These are phyloP conservation scores for Aspergillus steynii DNA, from an alignment of 495 filamentous ascomycete species.

Conservation along the genomic window DNA sequence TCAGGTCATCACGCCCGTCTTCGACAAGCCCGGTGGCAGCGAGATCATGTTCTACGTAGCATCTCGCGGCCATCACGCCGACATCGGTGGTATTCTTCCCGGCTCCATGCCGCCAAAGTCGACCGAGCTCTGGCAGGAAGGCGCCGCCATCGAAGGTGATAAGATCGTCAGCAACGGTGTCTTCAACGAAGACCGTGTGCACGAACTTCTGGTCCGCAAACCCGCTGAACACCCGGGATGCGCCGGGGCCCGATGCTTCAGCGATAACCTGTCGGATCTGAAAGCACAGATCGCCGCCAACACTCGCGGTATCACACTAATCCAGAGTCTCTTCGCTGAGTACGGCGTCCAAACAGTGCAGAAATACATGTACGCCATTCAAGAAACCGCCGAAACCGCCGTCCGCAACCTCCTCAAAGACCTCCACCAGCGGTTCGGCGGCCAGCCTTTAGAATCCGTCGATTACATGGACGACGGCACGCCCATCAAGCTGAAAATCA, in stretches of 20 bases:
- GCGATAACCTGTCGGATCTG: slow-evolving; percentile 93
- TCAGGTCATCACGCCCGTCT: slow-evolving; percentile 82
- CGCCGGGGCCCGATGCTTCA: slow-evolving; percentile 84
- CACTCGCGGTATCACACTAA: slow-evolving; percentile 91
- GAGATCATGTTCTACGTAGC: slow-evolving; percentile 97
- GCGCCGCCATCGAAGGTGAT: slow-evolving; percentile 89
- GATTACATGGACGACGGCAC: slow-evolving; percentile 98
- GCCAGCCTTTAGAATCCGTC: slow-evolving; percentile 74
- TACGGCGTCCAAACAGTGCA: slow-evolving; percentile 90
- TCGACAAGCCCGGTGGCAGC: slow-evolving; percentile 63
- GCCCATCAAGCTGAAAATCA: slow-evolving; percentile 81
- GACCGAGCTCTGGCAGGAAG: slow-evolving; percentile 90
- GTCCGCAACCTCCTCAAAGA: slow-evolving; percentile 84
- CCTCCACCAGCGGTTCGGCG: slow-evolving; percentile 73
- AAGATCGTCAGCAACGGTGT: slow-evolving; percentile 88
- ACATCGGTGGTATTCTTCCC: slow-evolving; percentile 94
- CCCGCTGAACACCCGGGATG: slow-evolving; percentile 86
- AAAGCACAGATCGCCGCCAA: slow-evolving; percentile 97
- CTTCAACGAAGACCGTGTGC: slow-evolving; percentile 86
- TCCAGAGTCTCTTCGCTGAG: slow-evolving; percentile 79
- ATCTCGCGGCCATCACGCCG: slow-evolving; percentile 91
- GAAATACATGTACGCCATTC: slow-evolving; percentile 94
- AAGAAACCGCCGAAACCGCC: slow-evolving; percentile 84
- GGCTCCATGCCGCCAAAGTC: slow-evolving; percentile 97
- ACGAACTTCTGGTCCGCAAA: slow-evolving; percentile 77